phyloP scores from a whole-genome alignment of 2,329 filamentous ascomycete genomes.

The Hyphodiscus sp. region DNA sequence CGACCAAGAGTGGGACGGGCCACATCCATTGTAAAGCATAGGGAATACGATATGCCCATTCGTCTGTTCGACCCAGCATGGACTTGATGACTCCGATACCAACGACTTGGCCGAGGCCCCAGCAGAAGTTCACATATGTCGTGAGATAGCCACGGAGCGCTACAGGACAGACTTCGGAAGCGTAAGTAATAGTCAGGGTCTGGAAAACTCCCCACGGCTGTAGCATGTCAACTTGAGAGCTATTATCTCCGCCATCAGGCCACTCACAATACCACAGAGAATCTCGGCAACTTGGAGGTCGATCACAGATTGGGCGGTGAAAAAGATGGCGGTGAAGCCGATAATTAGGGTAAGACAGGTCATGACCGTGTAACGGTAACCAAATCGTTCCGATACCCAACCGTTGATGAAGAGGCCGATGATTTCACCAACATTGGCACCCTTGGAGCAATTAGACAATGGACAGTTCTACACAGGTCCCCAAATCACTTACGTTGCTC shows the following conservation, averaged over 20 bases:
- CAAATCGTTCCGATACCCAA: slow-evolving; percentile 43
- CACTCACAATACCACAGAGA: slow-evolving; percentile 36
- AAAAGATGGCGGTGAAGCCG: slow-evolving; percentile 43
- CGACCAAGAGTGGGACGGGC: slow-evolving; percentile 42
- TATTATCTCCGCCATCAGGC: background rate
- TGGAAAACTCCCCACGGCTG: slow-evolving; percentile 39
- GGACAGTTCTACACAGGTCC: background rate
- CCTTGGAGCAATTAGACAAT: slow-evolving; percentile 1
- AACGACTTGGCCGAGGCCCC: slow-evolving; percentile 45
- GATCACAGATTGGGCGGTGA: slow-evolving; percentile 42
- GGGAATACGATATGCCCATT: slow-evolving; percentile 47
- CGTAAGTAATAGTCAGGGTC: slow-evolving; percentile 33
- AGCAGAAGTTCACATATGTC: slow-evolving; percentile 51
- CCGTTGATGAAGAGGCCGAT: slow-evolving; percentile 45
- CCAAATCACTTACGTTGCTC: slow-evolving; percentile 15
- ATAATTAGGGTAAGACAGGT: slow-evolving; percentile 38
- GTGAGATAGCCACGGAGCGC: slow-evolving; percentile 48
- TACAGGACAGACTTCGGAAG: slow-evolving; percentile 49
- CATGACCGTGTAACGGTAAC: slow-evolving; percentile 45
- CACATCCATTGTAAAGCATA: slow-evolving; percentile 48
- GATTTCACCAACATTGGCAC: slow-evolving; percentile 33
- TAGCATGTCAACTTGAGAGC: slow-evolving; percentile 3
- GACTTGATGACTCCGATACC: slow-evolving; percentile 43
- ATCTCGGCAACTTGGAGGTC: slow-evolving; percentile 43
- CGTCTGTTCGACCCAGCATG: slow-evolving; percentile 38